These are phyloP conservation scores for Cutaneotrichosporon cutaneum DNA, from an alignment of 1,284 basidiomycete species.

Conservation along the genomic window DNA sequence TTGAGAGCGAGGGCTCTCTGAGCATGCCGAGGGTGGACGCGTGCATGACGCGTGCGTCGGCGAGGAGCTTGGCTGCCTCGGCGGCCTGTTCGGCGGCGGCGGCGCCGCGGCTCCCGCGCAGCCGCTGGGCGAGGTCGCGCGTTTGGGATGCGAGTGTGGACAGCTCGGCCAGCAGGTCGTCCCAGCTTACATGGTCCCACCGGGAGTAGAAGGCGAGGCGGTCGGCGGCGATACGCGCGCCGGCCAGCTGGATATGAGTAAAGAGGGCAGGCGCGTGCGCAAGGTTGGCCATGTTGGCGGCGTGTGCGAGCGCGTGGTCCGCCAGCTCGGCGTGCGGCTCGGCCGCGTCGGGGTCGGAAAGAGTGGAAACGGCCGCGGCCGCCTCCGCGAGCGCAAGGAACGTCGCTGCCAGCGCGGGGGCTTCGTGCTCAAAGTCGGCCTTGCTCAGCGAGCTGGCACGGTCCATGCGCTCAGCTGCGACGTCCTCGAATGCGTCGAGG, in stretches of 20 bases:
- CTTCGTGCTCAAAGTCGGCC: slow-evolving; percentile 34
- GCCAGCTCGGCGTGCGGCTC: slow-evolving; percentile 45
- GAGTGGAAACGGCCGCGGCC: slow-evolving; percentile 36
- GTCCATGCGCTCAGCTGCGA: slow-evolving; percentile 48
- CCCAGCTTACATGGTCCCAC: slow-evolving; percentile 46
- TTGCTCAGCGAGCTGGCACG: slow-evolving; percentile 30
- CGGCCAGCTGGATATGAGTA: slow-evolving; percentile 46
- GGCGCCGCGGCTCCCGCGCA: slow-evolving; percentile 41
- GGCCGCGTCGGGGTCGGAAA: slow-evolving; percentile 37
- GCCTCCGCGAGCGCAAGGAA: slow-evolving; percentile 42
- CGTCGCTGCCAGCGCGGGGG: slow-evolving; percentile 44
- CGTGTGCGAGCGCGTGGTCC: slow-evolving; percentile 48
- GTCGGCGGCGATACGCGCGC: slow-evolving; percentile 39
- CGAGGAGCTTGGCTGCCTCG: slow-evolving; percentile 43
- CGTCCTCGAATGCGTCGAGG: slow-evolving; percentile 42
- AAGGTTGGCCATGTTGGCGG: slow-evolving; percentile 49
- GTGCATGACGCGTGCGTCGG: slow-evolving; percentile 44
- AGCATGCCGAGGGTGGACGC: slow-evolving; percentile 33
- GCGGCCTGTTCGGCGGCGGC: slow-evolving; percentile 40
- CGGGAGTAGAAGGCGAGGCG: slow-evolving; percentile 43
- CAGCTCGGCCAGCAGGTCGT: slow-evolving; percentile 44
- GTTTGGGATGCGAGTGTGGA: slow-evolving; percentile 41
- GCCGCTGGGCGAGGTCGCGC: slow-evolving; percentile 40
- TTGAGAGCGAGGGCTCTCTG: background rate
- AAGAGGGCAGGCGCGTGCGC: slow-evolving; percentile 42